These are phyloP conservation scores for Panicum virgatum DNA, from an alignment of 202 grass and related monocot species.

Conservation along the genomic window DNA sequence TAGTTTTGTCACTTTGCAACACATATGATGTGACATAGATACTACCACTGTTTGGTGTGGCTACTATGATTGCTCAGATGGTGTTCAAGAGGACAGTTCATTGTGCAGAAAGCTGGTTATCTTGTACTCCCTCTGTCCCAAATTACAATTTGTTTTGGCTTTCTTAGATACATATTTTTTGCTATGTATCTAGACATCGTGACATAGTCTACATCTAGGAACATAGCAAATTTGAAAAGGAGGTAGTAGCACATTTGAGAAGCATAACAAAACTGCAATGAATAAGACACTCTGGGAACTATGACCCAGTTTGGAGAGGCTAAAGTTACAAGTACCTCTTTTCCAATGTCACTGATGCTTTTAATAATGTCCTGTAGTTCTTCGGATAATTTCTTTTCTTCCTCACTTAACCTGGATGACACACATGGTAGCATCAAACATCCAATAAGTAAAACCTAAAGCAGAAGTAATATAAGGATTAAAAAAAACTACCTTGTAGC, in stretches of 20 bases:
- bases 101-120: neutral
- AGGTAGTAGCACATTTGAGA: neutral
- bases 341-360: constrained; percentile 50
- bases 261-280: neutral
- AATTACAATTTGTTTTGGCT: no score
- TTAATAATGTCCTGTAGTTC: constrained; percentile 44
- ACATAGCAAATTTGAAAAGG: no score
- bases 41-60: no score
- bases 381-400: constrained; percentile 56
- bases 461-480: constrained; percentile 28
- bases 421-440: constrained; percentile 30
- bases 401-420: constrained; percentile 64
- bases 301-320: neutral
- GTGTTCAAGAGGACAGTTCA: neutral
- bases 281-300: neutral
- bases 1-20: no score
- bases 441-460: neutral
- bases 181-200: no score
- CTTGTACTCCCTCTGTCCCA: no score
- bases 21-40: no score
- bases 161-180: no score
- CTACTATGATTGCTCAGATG: neutral
- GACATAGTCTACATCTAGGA: no score
- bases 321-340: constrained; percentile 51
- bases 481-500: constrained; percentile 60